Base-by-base conservation (phyloP, 345 rosid genomes). In the Abelmoschus esculentus region DNA sequence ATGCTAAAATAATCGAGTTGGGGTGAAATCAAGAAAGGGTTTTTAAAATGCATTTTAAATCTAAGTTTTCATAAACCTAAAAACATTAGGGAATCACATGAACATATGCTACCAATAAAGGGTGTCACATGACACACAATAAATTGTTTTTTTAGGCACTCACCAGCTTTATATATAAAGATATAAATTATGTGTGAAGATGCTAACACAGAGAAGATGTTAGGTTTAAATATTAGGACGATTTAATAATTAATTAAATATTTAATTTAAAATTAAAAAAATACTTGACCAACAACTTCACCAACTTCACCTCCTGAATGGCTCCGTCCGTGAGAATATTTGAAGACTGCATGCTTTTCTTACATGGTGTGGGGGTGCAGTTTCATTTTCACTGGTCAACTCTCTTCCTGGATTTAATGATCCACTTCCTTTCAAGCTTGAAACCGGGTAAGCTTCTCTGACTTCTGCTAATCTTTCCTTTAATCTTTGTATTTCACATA, bases 401-500 rank as follows among this genome's bases (percentile, higher is more conserved):
- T 44, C 67, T 64, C 76, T 83, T 29, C 85, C 86, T 66, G 83
- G 83, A 15, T 85, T 79, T 66, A 59, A 69, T 22, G 82, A 80
- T 7, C 68, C 75, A 13, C 86, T 85, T 83, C 83, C 82, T 9
- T 85, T 85, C 73, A 73, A 85, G 66, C 85, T 83, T 46, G 82
- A 85, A 75, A 83, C 82, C 7, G 88, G 86, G 86, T 81, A 17
- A 34, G 78, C 26, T 22, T 22, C 26, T 22, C 28, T 15, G 8
- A 1, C 32, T 22, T 10, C 11, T 4, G 50, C 28, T 38, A 8
- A 17, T 40, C 1, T 62, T 36, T n/a, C 44, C 44, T 29, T 29
- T 11, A 3, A 31, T 31, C 26, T 31, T 4, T 31, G 6, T 32
- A 1, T 32, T 4, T 5, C 0, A 10, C 13, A 29, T 10, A 22